These are phyloP conservation scores for Cairneyella variabilis DNA, from an alignment of 495 filamentous ascomycete species.

Conservation along the genomic window DNA sequence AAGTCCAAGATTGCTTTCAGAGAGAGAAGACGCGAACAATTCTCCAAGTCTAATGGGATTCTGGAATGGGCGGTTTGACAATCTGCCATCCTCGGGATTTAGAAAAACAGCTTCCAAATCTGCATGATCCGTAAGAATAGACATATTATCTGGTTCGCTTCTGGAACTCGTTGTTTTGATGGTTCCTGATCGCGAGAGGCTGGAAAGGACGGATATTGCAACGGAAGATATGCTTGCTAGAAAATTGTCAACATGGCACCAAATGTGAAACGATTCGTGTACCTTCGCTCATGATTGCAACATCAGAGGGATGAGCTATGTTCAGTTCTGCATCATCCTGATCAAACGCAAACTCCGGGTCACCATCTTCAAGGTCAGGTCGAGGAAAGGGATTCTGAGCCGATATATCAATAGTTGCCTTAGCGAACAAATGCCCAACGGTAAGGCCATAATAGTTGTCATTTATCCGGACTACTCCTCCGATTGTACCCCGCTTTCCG, in stretches of 20 bases:
- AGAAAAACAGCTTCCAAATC: too few relatives aligned
- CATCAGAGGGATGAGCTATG: background rate
- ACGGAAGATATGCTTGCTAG: background rate
- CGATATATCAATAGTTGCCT: background rate
- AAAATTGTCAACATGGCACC: background rate
- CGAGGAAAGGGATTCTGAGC: background rate
- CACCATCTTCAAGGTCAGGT: background rate
- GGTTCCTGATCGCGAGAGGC: background rate
- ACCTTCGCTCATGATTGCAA: background rate
- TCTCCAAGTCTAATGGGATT: background rate
- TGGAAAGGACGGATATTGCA: background rate
- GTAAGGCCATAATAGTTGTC: background rate
- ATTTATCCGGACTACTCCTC: background rate
- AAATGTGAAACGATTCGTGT: background rate
- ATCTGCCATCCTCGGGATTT: too few relatives aligned
- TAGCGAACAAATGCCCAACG: background rate
- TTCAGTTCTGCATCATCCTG: background rate
- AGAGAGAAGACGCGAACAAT: background rate
- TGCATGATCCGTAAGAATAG: too few relatives aligned
- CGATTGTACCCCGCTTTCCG: background rate
- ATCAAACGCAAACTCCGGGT: background rate
- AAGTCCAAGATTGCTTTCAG: background rate
- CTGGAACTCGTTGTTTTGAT: background rate
- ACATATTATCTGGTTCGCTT: background rate
- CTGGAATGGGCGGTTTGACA: too few relatives aligned